phyloP scores from a whole-genome alignment of 1,284 basidiomycete species.

The Golubevia sp. region DNA sequence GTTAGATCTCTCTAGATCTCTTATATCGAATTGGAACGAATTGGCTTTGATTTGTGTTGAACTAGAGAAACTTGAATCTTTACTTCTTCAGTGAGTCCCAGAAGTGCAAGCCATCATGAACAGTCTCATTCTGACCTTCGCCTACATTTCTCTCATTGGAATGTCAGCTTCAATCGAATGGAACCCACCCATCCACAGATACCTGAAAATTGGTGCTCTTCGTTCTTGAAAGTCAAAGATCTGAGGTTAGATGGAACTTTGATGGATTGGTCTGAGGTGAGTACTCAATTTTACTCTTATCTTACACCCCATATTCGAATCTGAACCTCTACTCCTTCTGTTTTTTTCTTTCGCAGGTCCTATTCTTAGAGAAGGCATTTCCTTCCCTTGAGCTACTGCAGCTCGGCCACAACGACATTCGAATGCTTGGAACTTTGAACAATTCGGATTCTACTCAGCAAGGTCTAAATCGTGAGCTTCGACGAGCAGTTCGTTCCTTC shows the following conservation, averaged over 20 bases:
- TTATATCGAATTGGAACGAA: constrained; percentile 75
- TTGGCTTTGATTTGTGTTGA: constrained; percentile 72
- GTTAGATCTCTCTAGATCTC: constrained; percentile 80
- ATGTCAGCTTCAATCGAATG: constrained; percentile 6
- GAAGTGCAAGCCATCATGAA: not conserved
- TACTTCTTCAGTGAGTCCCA: constrained; percentile 75
- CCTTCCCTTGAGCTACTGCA: constrained; percentile 72
- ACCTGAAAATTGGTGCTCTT: constrained; percentile 34
- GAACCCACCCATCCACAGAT: constrained; percentile 60
- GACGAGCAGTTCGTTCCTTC: too few relatives aligned
- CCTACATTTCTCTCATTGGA: constrained; percentile 17
- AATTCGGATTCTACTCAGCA: not conserved
- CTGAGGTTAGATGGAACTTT: constrained; percentile 77
- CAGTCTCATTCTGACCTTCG: not conserved
- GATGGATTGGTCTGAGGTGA: constrained; percentile 73
- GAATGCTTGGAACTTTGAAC: not conserved
- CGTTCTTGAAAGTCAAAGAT: constrained; percentile 70
- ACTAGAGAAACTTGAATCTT: constrained; percentile 70
- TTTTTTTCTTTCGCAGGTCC: constrained; percentile 38
- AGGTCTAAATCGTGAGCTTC: not conserved
- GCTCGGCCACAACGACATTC: constrained; percentile 75
- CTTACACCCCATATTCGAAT: not conserved
- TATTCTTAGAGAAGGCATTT: constrained; percentile 67
- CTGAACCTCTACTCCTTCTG: not conserved
- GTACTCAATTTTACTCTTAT: constrained; percentile 8